phyloP scores from a whole-genome alignment of 2,329 filamentous ascomycete species.

The Ophiostoma fasciatum region DNA sequence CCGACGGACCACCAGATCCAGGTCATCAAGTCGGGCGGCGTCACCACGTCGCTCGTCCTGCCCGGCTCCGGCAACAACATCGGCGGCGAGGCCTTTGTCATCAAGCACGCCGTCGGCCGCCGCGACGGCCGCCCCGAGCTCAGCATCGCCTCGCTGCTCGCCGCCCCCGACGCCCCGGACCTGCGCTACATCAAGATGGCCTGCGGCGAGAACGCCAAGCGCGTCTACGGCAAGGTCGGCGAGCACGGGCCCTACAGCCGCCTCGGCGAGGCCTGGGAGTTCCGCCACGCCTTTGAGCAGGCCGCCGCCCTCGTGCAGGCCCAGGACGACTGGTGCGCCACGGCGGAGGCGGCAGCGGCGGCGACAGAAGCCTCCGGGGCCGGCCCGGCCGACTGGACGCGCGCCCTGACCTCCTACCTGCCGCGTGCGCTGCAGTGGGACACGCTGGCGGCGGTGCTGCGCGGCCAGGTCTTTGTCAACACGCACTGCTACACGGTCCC shows the following conservation, averaged over 20 bases:
- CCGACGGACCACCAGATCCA: constrained; percentile 49
- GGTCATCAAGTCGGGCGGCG: constrained; percentile 58
- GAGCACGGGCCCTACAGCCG: constrained; percentile 42
- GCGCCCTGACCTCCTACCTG: constrained; percentile 40
- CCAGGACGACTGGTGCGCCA: constrained; percentile 55
- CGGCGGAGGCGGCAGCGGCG: constrained; percentile 28
- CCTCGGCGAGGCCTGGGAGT: constrained; percentile 54
- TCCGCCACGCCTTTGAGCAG: constrained; percentile 52
- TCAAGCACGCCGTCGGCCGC: constrained; percentile 52
- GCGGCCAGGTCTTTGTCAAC: constrained; percentile 55
- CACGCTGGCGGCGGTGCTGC: constrained; percentile 43
- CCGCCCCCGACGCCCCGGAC: constrained; percentile 49
- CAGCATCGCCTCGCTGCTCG: constrained; percentile 47
- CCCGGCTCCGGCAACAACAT: constrained; percentile 62
- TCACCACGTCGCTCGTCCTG: constrained; percentile 51
- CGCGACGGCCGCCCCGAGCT: constrained; percentile 46
- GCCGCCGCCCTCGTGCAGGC: constrained; percentile 38
- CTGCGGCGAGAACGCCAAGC: constrained; percentile 56
- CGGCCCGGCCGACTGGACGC: constrained; percentile 30
- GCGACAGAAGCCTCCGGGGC: constrained; percentile 49
- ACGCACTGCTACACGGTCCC: constrained; percentile 58
- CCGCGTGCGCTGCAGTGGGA: constrained; percentile 51
- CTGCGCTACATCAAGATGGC: constrained; percentile 61
- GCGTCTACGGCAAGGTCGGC: constrained; percentile 40
- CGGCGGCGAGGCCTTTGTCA: constrained; percentile 52